Evolutionary conservation across 2,329 filamentous ascomycete genomes (phyloP).

Genomic region (Orbilia oligospora): DNA sequence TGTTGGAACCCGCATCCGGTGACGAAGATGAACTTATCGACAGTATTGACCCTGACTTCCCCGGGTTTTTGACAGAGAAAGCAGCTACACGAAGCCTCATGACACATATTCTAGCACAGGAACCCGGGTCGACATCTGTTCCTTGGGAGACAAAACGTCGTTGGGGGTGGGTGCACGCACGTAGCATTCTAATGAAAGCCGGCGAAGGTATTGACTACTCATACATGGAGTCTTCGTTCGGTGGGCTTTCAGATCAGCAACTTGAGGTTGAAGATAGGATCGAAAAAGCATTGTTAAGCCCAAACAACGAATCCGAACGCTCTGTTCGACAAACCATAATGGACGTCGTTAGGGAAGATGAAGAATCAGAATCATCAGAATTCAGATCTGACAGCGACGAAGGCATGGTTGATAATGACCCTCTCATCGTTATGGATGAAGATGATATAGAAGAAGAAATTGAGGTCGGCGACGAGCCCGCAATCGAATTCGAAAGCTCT

Average conservation of each 20-base stretch:
- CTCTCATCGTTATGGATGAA: conserved; percentile 61
- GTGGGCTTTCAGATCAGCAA: conserved; percentile 70
- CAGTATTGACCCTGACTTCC: conserved; percentile 49
- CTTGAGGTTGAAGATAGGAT: conserved; percentile 67
- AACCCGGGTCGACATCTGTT: conserved; percentile 60
- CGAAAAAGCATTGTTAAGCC: conserved; percentile 65
- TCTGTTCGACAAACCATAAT: conserved; percentile 61
- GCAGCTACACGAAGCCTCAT: conserved; percentile 49
- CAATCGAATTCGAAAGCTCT: conserved; percentile 5
- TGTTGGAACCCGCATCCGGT: conserved; percentile 38
- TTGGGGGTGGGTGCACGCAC: conserved; percentile 75
- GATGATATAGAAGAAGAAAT: conserved; percentile 57
- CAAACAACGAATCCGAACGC: conserved; percentile 50
- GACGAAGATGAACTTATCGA: conserved; percentile 55
- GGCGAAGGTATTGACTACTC: conserved; percentile 72
- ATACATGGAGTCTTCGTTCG: conserved; percentile 75
- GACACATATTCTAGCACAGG: conserved; percentile 48
- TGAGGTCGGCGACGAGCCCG: conserved; percentile 22
- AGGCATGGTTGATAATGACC: conserved; percentile 62
- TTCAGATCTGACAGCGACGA: conserved; percentile 61
- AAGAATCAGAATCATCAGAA: conserved; percentile 33
- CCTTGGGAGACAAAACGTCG: conserved; percentile 68
- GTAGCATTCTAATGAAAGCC: conserved; percentile 74
- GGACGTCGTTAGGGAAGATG: conserved; percentile 58
- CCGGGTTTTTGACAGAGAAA: conserved; percentile 50